Evolutionary conservation across 768 basidiomycete species (phyloP).

Genomic region (Lanmaoa pseudosensibilis): DNA sequence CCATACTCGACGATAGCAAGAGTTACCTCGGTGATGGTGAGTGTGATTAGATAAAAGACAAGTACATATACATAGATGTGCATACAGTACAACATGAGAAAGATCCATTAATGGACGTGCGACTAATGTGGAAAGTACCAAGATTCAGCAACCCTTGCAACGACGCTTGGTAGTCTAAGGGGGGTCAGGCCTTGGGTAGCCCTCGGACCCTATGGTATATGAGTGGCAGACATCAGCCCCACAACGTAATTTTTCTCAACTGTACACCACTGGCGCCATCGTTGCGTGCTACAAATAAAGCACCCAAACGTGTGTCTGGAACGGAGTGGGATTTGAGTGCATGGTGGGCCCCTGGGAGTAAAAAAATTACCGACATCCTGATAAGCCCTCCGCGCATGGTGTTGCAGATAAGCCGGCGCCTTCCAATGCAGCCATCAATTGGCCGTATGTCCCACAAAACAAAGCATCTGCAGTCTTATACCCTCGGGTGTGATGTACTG

Average conservation of each 20-base stretch:
- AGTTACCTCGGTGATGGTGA: background rate
- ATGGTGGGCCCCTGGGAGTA: background rate
- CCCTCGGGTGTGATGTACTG: conserved; percentile 4
- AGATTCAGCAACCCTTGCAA: no score
- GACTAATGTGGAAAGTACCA: background rate
- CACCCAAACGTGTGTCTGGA: conserved; percentile 42
- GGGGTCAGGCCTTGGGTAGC: no score
- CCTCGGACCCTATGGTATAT: background rate
- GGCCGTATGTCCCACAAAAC: conserved; percentile 46
- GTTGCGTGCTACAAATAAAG: conserved; percentile 39
- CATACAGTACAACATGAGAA: background rate
- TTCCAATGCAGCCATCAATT: conserved; percentile 40
- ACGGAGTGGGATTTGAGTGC: background rate
- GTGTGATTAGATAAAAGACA: conserved; percentile 2
- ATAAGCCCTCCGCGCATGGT: conserved; percentile 32
- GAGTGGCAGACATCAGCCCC: conserved; percentile 33
- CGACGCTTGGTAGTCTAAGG: background rate
- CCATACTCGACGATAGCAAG: conserved; percentile 13
- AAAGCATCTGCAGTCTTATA: conserved; percentile 30
- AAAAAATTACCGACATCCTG: conserved; percentile 31
- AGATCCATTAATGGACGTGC: background rate
- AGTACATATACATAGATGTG: background rate
- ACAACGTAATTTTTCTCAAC: conserved; percentile 41
- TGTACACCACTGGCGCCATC: conserved; percentile 33
- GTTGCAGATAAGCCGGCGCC: conserved; percentile 37